Conservation (phyloP, 2,329 filamentous ascomycete genomes). For the Dryadomyces sulphureus region DNA sequence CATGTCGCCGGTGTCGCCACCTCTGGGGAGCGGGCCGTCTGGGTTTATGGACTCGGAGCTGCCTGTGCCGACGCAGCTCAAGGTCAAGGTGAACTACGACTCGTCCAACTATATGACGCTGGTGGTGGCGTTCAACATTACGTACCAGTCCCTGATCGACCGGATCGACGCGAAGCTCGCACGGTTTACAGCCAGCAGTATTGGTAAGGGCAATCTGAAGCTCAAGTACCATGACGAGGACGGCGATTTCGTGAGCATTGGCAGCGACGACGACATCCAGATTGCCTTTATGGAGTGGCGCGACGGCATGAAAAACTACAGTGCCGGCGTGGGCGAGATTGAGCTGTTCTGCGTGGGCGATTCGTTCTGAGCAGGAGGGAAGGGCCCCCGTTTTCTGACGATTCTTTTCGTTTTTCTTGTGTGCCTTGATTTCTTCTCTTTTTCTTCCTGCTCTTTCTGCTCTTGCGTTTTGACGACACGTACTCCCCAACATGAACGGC, state of each 20-base stretch:
- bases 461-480: conserved; percentile 1
- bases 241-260: conserved; percentile 82
- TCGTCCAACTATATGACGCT: conserved; percentile 77
- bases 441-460: not conserved
- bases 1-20: conserved; percentile 13
- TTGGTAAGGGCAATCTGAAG: conserved; percentile 68
- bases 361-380: not conserved
- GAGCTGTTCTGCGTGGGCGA: conserved; percentile 63
- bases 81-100: conserved; percentile 89
- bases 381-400: too few relatives aligned
- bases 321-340: conserved; percentile 72
- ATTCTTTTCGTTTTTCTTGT: conserved; percentile 1
- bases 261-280: conserved; percentile 91
- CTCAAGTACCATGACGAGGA: conserved; percentile 87
- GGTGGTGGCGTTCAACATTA: conserved; percentile 92
- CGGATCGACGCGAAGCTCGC: conserved; percentile 92
- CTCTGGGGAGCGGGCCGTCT: conserved; percentile 24
- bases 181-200: conserved; percentile 70
- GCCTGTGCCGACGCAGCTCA: conserved; percentile 59
- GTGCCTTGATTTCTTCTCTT: not conserved
- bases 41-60: conserved; percentile 25
- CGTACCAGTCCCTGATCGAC: conserved; percentile 84
- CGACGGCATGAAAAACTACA: conserved; percentile 45
- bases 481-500: not conserved
- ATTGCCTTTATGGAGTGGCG: conserved; percentile 92